Evolutionary conservation across 1,284 basidiomycete genomes (phyloP).

Genomic region (Heliocybe sulcata): DNA sequence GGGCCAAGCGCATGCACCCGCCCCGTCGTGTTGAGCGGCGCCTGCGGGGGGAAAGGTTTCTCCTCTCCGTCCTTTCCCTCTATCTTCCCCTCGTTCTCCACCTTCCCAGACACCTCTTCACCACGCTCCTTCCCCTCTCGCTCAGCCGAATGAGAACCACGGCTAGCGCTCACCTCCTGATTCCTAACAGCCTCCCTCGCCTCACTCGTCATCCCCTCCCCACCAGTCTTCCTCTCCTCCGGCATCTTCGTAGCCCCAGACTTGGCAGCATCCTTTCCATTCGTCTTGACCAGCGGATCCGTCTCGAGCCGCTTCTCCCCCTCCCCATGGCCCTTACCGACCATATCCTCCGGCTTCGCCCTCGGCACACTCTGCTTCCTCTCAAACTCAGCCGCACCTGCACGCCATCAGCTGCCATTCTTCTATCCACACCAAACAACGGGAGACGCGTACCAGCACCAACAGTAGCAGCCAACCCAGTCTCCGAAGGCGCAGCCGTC

Average conservation of each 20-base stretch:
- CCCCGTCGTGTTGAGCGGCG: not conserved
- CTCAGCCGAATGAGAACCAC: not conserved
- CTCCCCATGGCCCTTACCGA: not conserved
- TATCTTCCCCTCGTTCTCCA: no score
- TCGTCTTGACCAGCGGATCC: not conserved
- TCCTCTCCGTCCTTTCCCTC: not conserved
- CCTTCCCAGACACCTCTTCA: no score
- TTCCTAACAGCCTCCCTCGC: not conserved
- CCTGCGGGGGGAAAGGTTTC: not conserved
- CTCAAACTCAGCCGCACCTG: not conserved
- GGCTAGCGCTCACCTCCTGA: not conserved
- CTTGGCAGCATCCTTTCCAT: not conserved
- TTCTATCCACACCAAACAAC: no score
- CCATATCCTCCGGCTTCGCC: not conserved
- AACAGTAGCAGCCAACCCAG: constrained; percentile 25
- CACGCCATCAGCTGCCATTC: constrained; percentile 19
- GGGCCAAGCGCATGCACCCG: not conserved
- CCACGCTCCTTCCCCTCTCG: not conserved
- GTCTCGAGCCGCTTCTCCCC: not conserved
- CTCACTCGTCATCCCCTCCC: not conserved
- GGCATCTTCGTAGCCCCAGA: not conserved
- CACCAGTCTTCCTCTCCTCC: not conserved
- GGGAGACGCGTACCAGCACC: constrained; percentile 13
- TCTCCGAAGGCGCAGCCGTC: constrained; percentile 13
- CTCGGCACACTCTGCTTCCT: not conserved